Base-by-base conservation (phyloP, 2,329 filamentous ascomycete genomes). In the Sarocladiaceae sp. region DNA sequence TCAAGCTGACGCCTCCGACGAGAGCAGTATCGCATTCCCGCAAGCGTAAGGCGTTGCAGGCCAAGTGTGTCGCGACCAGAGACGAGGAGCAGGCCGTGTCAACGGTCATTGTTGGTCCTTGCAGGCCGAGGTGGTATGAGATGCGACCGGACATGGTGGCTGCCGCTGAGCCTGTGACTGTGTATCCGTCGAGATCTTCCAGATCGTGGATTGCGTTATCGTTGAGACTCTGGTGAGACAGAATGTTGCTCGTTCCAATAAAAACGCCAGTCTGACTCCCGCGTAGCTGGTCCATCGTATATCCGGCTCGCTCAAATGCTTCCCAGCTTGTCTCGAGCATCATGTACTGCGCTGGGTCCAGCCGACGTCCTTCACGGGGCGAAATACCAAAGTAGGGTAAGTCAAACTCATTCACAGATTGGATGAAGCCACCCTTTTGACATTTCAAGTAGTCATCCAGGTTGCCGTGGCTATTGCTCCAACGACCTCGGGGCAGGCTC, bases 51-150 rank as follows among this genome's bases (percentile, higher is more conserved):
- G 66, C 68, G 50, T 71, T 67, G 51, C 65, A 70, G 3, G 71
- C 72, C 42, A 67, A 56, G 43, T 76, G 70, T 16, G 74, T 58
- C 13, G 70, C 65, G 13, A 70, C 65, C 48, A 75, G 55, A 47
- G 65, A 68, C 3, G 69, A 70, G 1, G 71, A 74, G 49, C 71
- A 75, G 10, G 69, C 72, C 2, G 71, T 74, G 47, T 75, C 68
- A 3, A 69, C 59, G 1, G 70, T 73, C 49, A 74, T 66, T 45
- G 68, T 70, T 1, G 72, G 71, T 1, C 74, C 74, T 39, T 64
- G 60, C 41, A 78, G 59, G 46, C 76, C 69, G 45, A 74, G 26
- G 11, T 40, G 15, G 33, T 52, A 50, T 4, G 47, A 48, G 9
- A 52, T 37, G 3, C 50, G 47, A 6, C 50, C 50, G 15, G 50